Evolutionary conservation across 805 yeast genomes (phyloP).

Genomic region (Saccharomycopsis microspora): DNA sequence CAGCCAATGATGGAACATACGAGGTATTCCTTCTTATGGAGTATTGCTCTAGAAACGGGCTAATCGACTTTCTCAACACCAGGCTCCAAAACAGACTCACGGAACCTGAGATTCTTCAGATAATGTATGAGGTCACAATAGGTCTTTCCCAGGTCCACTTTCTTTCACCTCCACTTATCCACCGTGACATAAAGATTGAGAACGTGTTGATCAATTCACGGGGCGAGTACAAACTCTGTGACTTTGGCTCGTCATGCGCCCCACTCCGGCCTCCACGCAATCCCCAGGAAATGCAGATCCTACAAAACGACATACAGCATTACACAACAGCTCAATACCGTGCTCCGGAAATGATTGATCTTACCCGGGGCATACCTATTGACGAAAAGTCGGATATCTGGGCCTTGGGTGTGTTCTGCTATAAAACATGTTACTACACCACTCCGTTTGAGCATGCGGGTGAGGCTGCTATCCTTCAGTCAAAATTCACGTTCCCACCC

Average conservation of each 20-base stretch:
- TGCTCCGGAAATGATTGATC: conserved; percentile 92
- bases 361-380: conserved; percentile 70
- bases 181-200: conserved; percentile 86
- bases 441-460: conserved; percentile 87
- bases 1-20: conserved; percentile 39
- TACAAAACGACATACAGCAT: conserved; percentile 74
- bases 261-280: conserved; percentile 66
- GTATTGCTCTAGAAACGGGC: conserved; percentile 61
- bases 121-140: conserved; percentile 57
- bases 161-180: conserved; percentile 57
- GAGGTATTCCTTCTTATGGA: conserved; percentile 79
- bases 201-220: conserved; percentile 72
- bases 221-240: conserved; percentile 73
- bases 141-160: conserved; percentile 77
- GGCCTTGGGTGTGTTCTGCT: conserved; percentile 91
- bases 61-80: conserved; percentile 72
- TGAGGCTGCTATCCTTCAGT: conserved; percentile 78
- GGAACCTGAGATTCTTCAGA: conserved; percentile 56
- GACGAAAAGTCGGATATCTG: conserved; percentile 92
- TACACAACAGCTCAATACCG: conserved; percentile 96
- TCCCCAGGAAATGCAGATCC: conserved; percentile 57
- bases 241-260: conserved; percentile 82
- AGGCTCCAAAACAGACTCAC: conserved; percentile 53
- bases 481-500: conserved; percentile 67
- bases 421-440: conserved; percentile 82